Conservation (phyloP, 1,139 yeast species). For the Candida sp. region DNA sequence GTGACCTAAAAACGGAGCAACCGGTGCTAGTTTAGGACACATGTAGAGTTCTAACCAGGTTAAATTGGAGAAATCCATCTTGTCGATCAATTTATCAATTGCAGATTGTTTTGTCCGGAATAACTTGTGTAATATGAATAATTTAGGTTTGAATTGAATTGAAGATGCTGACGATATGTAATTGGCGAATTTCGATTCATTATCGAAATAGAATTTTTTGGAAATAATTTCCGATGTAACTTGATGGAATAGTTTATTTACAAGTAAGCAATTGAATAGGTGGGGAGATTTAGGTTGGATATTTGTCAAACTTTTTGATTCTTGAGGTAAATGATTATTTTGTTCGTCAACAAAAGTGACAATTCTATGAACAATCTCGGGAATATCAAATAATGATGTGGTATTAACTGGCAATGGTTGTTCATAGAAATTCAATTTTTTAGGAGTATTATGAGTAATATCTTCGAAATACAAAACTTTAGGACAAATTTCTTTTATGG, state of each 20-base stretch:
- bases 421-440: background rate
- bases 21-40: constrained; percentile 71
- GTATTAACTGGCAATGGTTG: background rate
- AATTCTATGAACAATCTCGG: constrained; percentile 70
- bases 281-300: background rate
- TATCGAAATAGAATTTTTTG: constrained; percentile 52
- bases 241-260: constrained; percentile 63
- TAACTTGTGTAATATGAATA: constrained; percentile 35
- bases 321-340: constrained; percentile 52
- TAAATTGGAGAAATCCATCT: constrained; percentile 45
- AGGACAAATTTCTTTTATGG: constrained; percentile 11
- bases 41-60: constrained; percentile 78
- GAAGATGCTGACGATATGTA: constrained; percentile 23
- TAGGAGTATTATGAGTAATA: constrained; percentile 3
- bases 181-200: constrained; percentile 42
- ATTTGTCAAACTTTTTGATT: constrained; percentile 14
- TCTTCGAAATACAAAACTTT: constrained; percentile 2
- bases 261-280: constrained; percentile 55
- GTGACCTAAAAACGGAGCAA: constrained; percentile 37
- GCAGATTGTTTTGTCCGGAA: constrained; percentile 27
- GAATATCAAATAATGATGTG: constrained; percentile 58
- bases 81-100: constrained; percentile 17
- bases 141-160: constrained; percentile 21
- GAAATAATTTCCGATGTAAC: constrained; percentile 54
- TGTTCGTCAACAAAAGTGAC: constrained; percentile 55